A percentile compares a stretch with the other conserved stretches of the same genome.
phyloP scores from a whole-genome alignment of 2,329 filamentous ascomycete species.

The Colletotrichum sansevieriae region DNA sequence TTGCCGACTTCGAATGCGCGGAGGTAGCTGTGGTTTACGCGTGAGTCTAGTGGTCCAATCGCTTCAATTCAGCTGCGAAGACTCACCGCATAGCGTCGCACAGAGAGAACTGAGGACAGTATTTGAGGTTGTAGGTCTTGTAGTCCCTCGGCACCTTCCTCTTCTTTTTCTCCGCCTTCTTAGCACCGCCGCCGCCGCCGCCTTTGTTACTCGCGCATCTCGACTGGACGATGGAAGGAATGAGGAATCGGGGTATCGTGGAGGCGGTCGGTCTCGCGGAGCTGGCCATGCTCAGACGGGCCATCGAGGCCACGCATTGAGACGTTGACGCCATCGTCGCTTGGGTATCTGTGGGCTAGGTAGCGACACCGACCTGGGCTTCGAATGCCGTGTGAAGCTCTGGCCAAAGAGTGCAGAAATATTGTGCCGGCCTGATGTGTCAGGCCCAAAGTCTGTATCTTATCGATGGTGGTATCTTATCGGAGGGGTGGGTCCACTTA shows the following conservation, averaged over 20 bases:
- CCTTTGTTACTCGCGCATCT: conserved; percentile 59
- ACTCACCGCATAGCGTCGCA: conserved; percentile 92
- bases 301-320: conserved; percentile 68
- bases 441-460: conserved; percentile 15
- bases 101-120: conserved; percentile 77
- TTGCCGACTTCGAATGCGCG: conserved; percentile 92
- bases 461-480: conserved; percentile 27
- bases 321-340: conserved; percentile 64
- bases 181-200: conserved; percentile 54
- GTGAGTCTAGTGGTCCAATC: conserved; percentile 16
- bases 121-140: conserved; percentile 74
- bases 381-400: conserved; percentile 31
- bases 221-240: conserved; percentile 60
- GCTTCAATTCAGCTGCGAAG: background rate
- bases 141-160: conserved; percentile 74
- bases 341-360: conserved; percentile 44
- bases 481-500: background rate
- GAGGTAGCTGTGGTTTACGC: conserved; percentile 75
- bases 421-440: conserved; percentile 18
- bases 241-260: conserved; percentile 63
- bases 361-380: conserved; percentile 14
- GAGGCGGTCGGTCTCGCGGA: conserved; percentile 56
- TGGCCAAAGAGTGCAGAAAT: conserved; percentile 38
- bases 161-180: conserved; percentile 67
- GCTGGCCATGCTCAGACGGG: conserved; percentile 61